A percentile compares a stretch with the other conserved stretches of the same genome.
phyloP scores from a whole-genome alignment of 208 protist species.

The Kentomonas sorsogonicus region DNA sequence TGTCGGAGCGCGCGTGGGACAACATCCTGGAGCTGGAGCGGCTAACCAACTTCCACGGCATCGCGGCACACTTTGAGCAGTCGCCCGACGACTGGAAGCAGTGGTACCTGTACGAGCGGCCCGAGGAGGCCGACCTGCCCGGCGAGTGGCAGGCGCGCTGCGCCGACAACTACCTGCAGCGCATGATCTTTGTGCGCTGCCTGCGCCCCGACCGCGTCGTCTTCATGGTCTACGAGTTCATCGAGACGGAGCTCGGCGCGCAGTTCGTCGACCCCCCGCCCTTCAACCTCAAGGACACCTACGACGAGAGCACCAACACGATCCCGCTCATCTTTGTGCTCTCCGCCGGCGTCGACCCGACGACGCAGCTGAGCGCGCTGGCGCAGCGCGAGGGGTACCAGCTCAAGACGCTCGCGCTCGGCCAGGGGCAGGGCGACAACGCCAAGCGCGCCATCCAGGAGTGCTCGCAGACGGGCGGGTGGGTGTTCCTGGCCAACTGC shows the following conservation, averaged over 20 bases:
- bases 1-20: conserved; percentile 95
- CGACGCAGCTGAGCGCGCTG: conserved; percentile 88
- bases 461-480: conserved; percentile 91
- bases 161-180: conserved; percentile 91
- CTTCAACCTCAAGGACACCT: conserved; percentile 95
- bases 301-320: conserved; percentile 87
- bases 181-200: conserved; percentile 97
- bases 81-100: conserved; percentile 88
- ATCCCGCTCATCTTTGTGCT: conserved; percentile 98
- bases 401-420: conserved; percentile 94
- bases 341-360: conserved; percentile 96
- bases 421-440: conserved; percentile 96
- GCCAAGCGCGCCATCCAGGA: conserved; percentile 92
- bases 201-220: conserved; percentile 96
- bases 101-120: conserved; percentile 93
- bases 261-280: conserved; percentile 96
- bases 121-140: conserved; percentile 93
- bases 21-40: conserved; percentile 96
- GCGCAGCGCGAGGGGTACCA: conserved; percentile 72
- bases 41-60: conserved; percentile 92
- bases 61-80: conserved; percentile 95
- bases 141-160: conserved; percentile 93
- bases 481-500: conserved; percentile 98
- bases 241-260: conserved; percentile 90
- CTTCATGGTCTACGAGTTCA: conserved; percentile 95